A percentile compares a stretch with the other conserved stretches of the same genome.
phyloP scores from a whole-genome alignment of 768 basidiomycete genomes.

The Hypsizygus marmoreus region DNA sequence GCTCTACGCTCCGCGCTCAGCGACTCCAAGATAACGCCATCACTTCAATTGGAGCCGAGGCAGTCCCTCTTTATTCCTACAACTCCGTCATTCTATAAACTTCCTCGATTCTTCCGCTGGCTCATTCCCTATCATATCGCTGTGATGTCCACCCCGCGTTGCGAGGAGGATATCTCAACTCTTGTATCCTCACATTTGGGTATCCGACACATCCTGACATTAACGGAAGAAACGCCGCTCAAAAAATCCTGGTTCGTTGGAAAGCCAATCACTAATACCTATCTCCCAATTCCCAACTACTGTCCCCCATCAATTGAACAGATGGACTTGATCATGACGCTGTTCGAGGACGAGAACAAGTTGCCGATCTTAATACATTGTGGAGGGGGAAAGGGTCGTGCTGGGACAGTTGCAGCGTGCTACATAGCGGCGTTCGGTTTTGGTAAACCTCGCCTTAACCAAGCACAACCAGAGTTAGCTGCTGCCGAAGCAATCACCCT shows the following conservation, averaged over 20 bases:
- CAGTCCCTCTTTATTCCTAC: slow-evolving; percentile 41
- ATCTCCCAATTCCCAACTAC: slow-evolving; percentile 56
- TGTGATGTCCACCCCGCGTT: slow-evolving; percentile 60
- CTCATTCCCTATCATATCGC: slow-evolving; percentile 59
- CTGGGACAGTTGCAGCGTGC: slow-evolving; percentile 63
- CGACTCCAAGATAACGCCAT: slow-evolving; percentile 33
- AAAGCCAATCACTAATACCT: slow-evolving; percentile 50
- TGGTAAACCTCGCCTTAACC: slow-evolving; percentile 36
- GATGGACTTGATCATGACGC: slow-evolving; percentile 54
- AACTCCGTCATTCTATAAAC: slow-evolving; percentile 30
- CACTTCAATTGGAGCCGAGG: slow-evolving; percentile 42
- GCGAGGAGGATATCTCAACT: slow-evolving; percentile 48
- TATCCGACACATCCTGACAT: slow-evolving; percentile 57
- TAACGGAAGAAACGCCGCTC: slow-evolving; percentile 60
- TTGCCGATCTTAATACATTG: slow-evolving; percentile 59
- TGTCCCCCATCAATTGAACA: slow-evolving; percentile 59
- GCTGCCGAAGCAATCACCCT: slow-evolving; percentile 48
- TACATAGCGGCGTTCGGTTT: slow-evolving; percentile 62
- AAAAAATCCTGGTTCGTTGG: slow-evolving; percentile 46
- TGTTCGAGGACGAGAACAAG: slow-evolving; percentile 46
- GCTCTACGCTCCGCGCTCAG: slow-evolving; percentile 34
- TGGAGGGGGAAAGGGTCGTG: slow-evolving; percentile 64
- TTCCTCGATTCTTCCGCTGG: slow-evolving; percentile 67
- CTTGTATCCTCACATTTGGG: slow-evolving; percentile 49
- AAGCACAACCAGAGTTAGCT: slow-evolving; percentile 48